These are phyloP conservation scores for Zymoseptoria tritici DNA, from an alignment of 2,329 filamentous ascomycete genomes.

Conservation along the genomic window DNA sequence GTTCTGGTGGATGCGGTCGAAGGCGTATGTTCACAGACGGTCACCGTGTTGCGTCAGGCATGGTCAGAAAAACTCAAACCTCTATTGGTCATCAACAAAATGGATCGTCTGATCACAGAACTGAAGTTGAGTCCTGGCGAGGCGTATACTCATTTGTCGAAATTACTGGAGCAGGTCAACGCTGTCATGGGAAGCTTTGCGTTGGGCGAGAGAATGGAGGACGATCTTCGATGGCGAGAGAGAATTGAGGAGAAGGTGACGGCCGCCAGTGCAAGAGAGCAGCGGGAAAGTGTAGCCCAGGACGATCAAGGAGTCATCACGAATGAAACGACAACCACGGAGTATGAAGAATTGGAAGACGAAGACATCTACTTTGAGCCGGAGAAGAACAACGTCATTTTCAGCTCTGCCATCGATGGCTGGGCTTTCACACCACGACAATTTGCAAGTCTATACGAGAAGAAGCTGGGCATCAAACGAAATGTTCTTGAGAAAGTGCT, in stretches of 20 bases:
- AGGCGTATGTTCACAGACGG: slow-evolving; percentile 96
- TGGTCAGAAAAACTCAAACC: slow-evolving; percentile 96
- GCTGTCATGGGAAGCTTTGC: slow-evolving; percentile 96
- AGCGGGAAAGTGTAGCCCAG: slow-evolving; percentile 36
- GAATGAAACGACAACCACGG: slow-evolving; percentile 43
- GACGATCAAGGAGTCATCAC: slow-evolving; percentile 37
- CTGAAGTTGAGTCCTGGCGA: slow-evolving; percentile 87
- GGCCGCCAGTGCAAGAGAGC: slow-evolving; percentile 47
- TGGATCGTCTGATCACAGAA: slow-evolving; percentile 89
- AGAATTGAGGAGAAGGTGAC: slow-evolving; percentile 79
- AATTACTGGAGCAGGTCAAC: slow-evolving; percentile 90
- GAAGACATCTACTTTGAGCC: slow-evolving; percentile 97
- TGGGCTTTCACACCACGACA: slow-evolving; percentile 97
- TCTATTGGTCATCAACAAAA: slow-evolving; percentile 94
- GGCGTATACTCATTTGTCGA: slow-evolving; percentile 81
- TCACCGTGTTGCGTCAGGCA: slow-evolving; percentile 88
- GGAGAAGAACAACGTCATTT: slow-evolving; percentile 98
- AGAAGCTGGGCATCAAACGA: slow-evolving; percentile 91
- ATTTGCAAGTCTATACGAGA: slow-evolving; percentile 88
- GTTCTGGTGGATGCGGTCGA: slow-evolving; percentile 95
- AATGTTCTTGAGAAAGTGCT: slow-evolving; percentile 83
- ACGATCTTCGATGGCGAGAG: slow-evolving; percentile 93
- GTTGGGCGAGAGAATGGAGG: slow-evolving; percentile 96
- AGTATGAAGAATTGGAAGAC: slow-evolving; percentile 86
- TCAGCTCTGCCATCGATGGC: slow-evolving; percentile 94